These are phyloP conservation scores for Paramarasmius palmivorus DNA, from an alignment of 1,284 basidiomycete genomes.

Conservation along the genomic window DNA sequence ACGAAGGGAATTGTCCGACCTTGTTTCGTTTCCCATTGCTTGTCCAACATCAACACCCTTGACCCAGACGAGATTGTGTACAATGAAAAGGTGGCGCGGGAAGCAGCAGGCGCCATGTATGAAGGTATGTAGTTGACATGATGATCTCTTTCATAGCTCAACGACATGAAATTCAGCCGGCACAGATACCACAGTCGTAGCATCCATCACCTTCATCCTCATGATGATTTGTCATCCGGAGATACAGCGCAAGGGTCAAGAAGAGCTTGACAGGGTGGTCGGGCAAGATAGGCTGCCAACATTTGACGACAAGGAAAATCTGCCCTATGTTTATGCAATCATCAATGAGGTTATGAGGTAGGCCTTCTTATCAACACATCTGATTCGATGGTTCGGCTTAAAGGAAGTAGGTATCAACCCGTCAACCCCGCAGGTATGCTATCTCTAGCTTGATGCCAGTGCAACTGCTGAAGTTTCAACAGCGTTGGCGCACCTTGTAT, in stretches of 20 bases:
- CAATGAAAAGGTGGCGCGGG: neutral
- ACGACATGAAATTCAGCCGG: neutral
- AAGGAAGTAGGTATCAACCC: neutral
- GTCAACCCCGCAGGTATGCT: neutral
- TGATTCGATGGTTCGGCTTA: neutral
- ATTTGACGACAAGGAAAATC: constrained; percentile 43
- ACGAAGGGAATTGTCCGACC: neutral
- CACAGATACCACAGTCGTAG: constrained; percentile 34
- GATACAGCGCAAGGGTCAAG: constrained; percentile 44
- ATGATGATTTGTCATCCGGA: constrained; percentile 43
- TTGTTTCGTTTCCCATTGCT: constrained; percentile 5
- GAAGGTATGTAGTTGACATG: neutral
- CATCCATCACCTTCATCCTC: constrained; percentile 41
- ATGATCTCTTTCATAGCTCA: neutral
- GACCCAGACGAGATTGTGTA: neutral
- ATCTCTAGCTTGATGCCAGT: no score
- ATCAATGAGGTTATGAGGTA: constrained; percentile 41
- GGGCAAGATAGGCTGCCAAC: constrained; percentile 49
- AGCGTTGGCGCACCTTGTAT: neutral
- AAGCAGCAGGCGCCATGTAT: neutral
- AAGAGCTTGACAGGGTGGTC: constrained; percentile 52
- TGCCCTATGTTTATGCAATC: constrained; percentile 53
- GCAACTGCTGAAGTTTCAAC: no score
- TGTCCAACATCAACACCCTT: neutral
- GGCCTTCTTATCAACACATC: neutral